These are phyloP conservation scores for Talaromyces islandicus DNA, from an alignment of 2,329 filamentous ascomycete species.

Conservation along the genomic window DNA sequence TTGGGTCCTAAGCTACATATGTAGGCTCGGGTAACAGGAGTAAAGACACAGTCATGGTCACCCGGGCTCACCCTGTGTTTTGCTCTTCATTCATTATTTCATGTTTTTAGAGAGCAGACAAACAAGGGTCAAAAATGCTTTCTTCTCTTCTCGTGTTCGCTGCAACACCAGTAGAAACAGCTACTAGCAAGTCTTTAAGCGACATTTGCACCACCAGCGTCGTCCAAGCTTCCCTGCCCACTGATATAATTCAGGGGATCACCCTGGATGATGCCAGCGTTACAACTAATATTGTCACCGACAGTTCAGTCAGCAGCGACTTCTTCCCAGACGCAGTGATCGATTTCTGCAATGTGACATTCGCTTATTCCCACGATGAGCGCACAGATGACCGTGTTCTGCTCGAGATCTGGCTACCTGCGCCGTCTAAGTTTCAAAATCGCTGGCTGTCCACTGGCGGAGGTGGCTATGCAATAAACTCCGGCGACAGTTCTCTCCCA, in stretches of 20 bases:
- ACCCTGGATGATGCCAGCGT: constrained; percentile 33
- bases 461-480: constrained; percentile 43
- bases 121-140: neutral
- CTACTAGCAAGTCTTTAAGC: constrained; percentile 18
- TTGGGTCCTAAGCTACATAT: neutral
- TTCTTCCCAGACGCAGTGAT: constrained; percentile 14
- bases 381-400: constrained; percentile 27
- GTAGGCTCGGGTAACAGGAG: neutral
- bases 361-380: constrained; percentile 42
- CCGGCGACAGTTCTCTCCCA: constrained; percentile 44
- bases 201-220: constrained; percentile 34
- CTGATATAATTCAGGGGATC: constrained; percentile 32
- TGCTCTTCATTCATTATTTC: neutral
- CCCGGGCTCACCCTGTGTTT: neutral
- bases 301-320: constrained; percentile 1
- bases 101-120: neutral
- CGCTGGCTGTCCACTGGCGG: constrained; percentile 44
- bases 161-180: neutral
- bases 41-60: neutral
- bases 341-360: constrained; percentile 41
- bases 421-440: constrained; percentile 39
- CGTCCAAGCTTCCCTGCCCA: constrained; percentile 31
- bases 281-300: constrained; percentile 12
- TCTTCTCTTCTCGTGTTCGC: neutral
- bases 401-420: constrained; percentile 39